Evolutionary conservation across 1,139 yeast species (phyloP), one percentile per base, ranked within the genome.

Genomic region (Kodamaea alishanica): DNA sequence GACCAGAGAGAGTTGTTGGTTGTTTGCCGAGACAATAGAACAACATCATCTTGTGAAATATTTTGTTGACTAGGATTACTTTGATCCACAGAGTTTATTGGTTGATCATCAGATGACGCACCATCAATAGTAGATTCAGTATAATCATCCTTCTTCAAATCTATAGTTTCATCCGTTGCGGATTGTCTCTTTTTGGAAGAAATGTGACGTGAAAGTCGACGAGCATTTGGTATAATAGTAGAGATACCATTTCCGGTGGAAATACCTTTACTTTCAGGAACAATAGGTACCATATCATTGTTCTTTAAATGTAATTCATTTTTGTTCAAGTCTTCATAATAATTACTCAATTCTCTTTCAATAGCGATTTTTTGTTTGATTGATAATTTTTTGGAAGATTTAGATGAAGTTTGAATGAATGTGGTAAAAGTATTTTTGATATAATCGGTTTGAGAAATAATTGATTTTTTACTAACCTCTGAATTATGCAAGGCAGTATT

Each of bases 401-500:
- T 57, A 11, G 61, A 58, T 46, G 65, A 72, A 42, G 65, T 69
- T 30, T 62, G 53, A 34, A 54, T 50, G 44, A 67, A 70, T 7
- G 77, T 70, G 30, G 67, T 52, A 42, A 77, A 57, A 1, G 88
- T 80, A 56, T 81, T 81, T 32, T 66, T 66, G 35, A 81, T 71
- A 50, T 79, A 82, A 47, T 76, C 79, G 3, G 64, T 52, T 51
- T 70, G 73, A 40, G 67, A 58, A 39, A 73, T 73, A 45, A 64
- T 65, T 28, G 67, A 61, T 47, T 64, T 65, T 45, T 63, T 69
- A 42, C 56, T 61, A 26, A 70, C 58, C 45, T 70, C 78, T 10
- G 62, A 58, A 47, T 79, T 79, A 57, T 81, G 84, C 36, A 83
- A 63, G 30, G 84, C 82, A 2, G 88, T 81, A 53, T 88, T 88